These are phyloP conservation scores for Pharnaceum exiguum DNA, from an alignment of 148 eudicot species.

Conservation along the genomic window DNA sequence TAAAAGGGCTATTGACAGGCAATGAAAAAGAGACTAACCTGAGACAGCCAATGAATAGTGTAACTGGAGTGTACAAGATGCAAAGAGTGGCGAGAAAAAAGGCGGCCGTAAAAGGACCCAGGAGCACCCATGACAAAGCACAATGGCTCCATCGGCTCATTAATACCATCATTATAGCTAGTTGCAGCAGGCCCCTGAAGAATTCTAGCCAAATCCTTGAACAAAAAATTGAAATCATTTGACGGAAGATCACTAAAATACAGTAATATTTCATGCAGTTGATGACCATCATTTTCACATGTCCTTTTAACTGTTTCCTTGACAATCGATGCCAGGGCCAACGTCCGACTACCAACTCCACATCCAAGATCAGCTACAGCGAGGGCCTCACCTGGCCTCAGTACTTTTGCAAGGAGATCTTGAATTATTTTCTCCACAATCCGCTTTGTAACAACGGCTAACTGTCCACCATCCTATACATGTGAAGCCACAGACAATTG, in stretches of 20 bases:
- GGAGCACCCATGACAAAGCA: conserved; percentile 31
- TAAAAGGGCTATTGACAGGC: too few species aligned
- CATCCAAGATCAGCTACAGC: conserved; percentile 5
- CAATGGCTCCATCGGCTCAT: not conserved
- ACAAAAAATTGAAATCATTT: conserved; percentile 43
- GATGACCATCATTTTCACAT: not conserved
- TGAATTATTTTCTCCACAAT: too few species aligned
- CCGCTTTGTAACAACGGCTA: too few species aligned
- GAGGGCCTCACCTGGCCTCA: not conserved
- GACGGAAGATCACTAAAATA: conserved; percentile 45
- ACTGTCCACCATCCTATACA: too few species aligned
- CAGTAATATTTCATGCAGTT: conserved; percentile 16
- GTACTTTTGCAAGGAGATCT: too few species aligned
- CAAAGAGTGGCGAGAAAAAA: conserved; percentile 27
- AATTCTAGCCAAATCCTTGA: conserved; percentile 8
- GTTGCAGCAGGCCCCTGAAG: too few species aligned
- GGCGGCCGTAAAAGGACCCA: conserved; percentile 33
- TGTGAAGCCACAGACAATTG: too few species aligned
- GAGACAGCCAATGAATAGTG: conserved; percentile 42
- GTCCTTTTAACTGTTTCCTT: too few species aligned
- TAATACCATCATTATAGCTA: not conserved
- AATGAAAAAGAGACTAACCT: conserved; percentile 16
- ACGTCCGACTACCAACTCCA: conserved; percentile 1
- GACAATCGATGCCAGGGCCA: too few species aligned
- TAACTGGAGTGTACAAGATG: conserved; percentile 35